Percentiles rank a stretch among this genome's conserved stretches.
These are phyloP conservation scores for Theobroma grandiflorum DNA, from an alignment of 441 rosid species.

Conservation along the genomic window DNA sequence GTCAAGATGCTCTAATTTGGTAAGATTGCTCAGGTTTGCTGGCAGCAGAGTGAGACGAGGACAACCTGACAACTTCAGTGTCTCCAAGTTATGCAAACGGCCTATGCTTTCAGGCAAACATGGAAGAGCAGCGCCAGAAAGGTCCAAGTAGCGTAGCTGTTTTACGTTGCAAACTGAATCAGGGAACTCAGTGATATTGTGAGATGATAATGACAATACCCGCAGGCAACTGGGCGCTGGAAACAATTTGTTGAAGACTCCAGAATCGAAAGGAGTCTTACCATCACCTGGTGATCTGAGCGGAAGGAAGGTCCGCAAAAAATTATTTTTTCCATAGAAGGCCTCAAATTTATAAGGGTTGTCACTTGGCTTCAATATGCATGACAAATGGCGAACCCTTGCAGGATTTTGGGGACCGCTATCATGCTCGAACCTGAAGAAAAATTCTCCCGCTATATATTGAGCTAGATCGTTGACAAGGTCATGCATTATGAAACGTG, in stretches of 20 bases:
- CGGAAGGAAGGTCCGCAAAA: background rate
- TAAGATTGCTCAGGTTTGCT: background rate
- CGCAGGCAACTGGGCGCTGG: background rate
- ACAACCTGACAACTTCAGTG: slow-evolving; percentile 28
- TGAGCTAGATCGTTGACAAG: slow-evolving; percentile 10
- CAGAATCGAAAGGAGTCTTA: background rate
- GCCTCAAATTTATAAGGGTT: background rate
- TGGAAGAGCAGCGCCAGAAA: slow-evolving; percentile 28
- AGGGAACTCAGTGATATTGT: slow-evolving; percentile 21
- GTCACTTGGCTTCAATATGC: background rate
- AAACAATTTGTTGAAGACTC: background rate
- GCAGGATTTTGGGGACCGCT: background rate
- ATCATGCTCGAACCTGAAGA: background rate
- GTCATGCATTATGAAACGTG: slow-evolving; percentile 24
- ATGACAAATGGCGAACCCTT: slow-evolving; percentile 13
- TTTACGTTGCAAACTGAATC: slow-evolving; percentile 41
- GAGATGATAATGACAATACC: background rate
- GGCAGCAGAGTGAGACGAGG: background rate
- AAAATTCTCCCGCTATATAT: background rate
- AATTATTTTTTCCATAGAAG: background rate
- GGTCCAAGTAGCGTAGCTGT: slow-evolving; percentile 38
- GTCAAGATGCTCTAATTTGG: background rate
- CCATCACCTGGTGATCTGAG: background rate
- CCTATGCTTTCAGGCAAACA: slow-evolving; percentile 30
- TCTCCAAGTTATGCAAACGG: slow-evolving; percentile 34